phyloP scores from a whole-genome alignment of 2,329 filamentous ascomycete species.

The Fusarium udum region DNA sequence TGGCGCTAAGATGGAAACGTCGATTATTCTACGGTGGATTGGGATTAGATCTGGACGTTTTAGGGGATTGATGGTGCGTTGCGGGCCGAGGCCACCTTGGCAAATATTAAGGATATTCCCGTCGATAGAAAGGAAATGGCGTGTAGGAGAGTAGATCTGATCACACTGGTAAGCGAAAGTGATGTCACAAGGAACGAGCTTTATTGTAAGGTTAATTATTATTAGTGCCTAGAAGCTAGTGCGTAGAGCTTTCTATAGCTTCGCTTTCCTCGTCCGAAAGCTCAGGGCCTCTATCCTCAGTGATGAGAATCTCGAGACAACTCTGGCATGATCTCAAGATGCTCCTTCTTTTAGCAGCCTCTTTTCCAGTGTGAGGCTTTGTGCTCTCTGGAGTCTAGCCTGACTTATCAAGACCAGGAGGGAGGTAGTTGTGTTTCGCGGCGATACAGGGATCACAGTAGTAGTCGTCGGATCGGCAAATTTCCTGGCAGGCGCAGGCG shows the following conservation, averaged over 20 bases:
- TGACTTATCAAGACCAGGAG: not conserved
- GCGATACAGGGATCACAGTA: accelerated
- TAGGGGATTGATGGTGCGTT: too few relatives aligned
- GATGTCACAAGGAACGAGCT: not conserved
- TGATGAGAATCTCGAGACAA: not conserved
- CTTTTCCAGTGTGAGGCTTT: accelerated
- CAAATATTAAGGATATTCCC: not conserved
- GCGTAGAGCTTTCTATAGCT: accelerated
- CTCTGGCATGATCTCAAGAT: accelerated
- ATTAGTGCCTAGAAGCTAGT: accelerated
- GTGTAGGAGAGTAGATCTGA: accelerated
- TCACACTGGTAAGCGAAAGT: accelerated
- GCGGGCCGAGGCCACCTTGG: not conserved
- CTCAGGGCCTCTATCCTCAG: accelerated
- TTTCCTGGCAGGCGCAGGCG: not conserved
- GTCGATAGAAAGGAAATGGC: not conserved
- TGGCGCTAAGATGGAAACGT: constrained; percentile 9
- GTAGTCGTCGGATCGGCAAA: not conserved
- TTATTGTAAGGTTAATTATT: accelerated
- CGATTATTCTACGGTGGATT: accelerated
- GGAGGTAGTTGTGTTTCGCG: accelerated
- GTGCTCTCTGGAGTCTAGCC: accelerated
- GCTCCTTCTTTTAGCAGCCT: accelerated
- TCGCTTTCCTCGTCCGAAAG: too few relatives aligned
- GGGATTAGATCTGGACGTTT: not conserved